These are phyloP conservation scores for Talaromyces sp. DNA, from an alignment of 2,329 filamentous ascomycete species.

Conservation along the genomic window DNA sequence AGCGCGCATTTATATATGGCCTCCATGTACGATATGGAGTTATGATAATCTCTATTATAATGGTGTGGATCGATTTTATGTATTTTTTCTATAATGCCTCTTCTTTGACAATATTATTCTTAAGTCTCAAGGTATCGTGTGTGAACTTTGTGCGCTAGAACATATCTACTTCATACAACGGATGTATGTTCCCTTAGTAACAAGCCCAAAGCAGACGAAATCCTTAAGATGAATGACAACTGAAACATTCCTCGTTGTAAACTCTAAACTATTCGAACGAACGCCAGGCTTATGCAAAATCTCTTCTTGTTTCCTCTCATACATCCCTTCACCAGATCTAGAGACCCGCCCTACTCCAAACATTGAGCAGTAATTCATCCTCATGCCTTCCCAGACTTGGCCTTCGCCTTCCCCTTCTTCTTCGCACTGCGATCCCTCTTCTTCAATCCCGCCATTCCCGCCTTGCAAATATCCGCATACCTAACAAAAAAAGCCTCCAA, in stretches of 20 bases:
- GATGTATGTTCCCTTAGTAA: neutral
- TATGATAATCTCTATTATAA: neutral
- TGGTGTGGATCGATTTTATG: constrained; percentile 1
- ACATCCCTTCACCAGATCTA: neutral
- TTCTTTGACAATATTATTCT: neutral
- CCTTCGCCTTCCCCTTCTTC: constrained; percentile 73
- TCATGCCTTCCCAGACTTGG: constrained; percentile 34
- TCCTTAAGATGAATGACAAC: neutral
- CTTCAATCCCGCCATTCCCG: constrained; percentile 83
- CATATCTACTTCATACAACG: neutral
- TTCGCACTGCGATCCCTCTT: constrained; percentile 78
- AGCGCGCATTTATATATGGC: constrained; percentile 1
- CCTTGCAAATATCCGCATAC: constrained; percentile 89
- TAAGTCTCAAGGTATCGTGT: neutral
- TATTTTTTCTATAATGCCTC: constrained; percentile 11
- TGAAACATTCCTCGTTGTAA: no score
- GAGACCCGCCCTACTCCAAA: neutral
- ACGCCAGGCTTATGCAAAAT: constrained; percentile 10
- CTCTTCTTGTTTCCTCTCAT: neutral
- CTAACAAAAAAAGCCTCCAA: constrained; percentile 75
- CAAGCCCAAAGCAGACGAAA: neutral
- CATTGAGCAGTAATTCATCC: neutral
- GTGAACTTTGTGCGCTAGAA: neutral
- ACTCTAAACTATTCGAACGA: neutral
- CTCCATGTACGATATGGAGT: neutral